phyloP scores from a whole-genome alignment of 192 early-diverging fungal genomes.

The Helicostylum pulchrum region DNA sequence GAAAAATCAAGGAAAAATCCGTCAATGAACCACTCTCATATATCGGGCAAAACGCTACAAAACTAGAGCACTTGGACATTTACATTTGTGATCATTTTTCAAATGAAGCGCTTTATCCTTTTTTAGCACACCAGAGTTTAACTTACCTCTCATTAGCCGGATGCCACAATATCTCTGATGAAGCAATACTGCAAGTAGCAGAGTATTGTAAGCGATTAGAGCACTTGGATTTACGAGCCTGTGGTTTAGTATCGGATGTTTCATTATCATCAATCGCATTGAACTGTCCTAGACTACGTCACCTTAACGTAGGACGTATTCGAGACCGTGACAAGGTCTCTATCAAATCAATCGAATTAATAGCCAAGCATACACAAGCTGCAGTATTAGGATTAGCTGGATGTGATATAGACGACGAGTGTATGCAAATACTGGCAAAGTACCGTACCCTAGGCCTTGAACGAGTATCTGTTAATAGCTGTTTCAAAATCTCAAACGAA shows the following conservation, averaged over 20 bases:
- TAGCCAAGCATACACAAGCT: slow-evolving; percentile 43
- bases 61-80: slow-evolving; percentile 43
- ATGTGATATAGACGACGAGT: slow-evolving; percentile 47
- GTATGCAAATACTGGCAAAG: slow-evolving; percentile 42
- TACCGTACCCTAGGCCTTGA: slow-evolving; percentile 34
- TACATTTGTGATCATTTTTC: slow-evolving; percentile 54
- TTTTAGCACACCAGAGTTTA: slow-evolving; percentile 30
- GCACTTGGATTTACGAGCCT: slow-evolving; percentile 45
- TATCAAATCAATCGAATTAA: slow-evolving; percentile 39
- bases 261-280: slow-evolving; percentile 41
- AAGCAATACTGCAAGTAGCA: slow-evolving; percentile 38
- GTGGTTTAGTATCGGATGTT: slow-evolving; percentile 40
- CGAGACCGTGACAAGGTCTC: slow-evolving; percentile 41
- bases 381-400: slow-evolving; percentile 48
- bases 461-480: slow-evolving; percentile 46
- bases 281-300: slow-evolving; percentile 37
- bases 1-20: slow-evolving; percentile 34
- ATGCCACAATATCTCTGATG: slow-evolving; percentile 46
- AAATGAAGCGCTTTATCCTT: slow-evolving; percentile 36
- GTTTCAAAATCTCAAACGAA: slow-evolving; percentile 41
- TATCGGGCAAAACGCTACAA: slow-evolving; percentile 22
- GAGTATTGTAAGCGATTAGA: slow-evolving; percentile 41
- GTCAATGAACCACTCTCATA: slow-evolving; percentile 29
- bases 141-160: slow-evolving; percentile 46
- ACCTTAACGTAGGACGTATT: slow-evolving; percentile 50